A percentile compares a stretch with the other conserved stretches of the same genome.
phyloP scores from a whole-genome alignment of 768 basidiomycete species.

The Arthromyces matolae region DNA sequence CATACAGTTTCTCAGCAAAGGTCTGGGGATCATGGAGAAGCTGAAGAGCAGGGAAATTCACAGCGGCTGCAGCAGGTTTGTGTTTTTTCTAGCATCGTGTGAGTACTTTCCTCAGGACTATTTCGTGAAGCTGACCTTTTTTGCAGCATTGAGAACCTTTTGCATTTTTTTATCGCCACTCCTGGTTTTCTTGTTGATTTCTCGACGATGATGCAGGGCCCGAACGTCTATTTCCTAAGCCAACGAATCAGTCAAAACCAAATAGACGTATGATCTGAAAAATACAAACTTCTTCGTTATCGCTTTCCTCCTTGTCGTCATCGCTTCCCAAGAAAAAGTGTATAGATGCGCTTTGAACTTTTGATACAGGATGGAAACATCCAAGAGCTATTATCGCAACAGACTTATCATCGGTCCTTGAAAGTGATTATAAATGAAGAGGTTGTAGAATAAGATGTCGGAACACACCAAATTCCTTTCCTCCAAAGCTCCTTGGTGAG shows the following conservation, averaged over 20 bases:
- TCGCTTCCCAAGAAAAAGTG: slow-evolving; percentile 97
- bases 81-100: slow-evolving; percentile 31
- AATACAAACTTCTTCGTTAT: slow-evolving; percentile 53
- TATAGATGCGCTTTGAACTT: slow-evolving; percentile 90
- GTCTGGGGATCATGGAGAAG: slow-evolving; percentile 93
- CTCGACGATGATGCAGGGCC: slow-evolving; percentile 78
- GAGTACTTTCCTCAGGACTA: neutral
- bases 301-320: slow-evolving; percentile 68
- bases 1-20: slow-evolving; percentile 91
- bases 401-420: slow-evolving; percentile 84
- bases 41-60: slow-evolving; percentile 91
- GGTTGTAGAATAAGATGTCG: neutral
- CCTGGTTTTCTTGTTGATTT: slow-evolving; percentile 90
- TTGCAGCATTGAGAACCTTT: slow-evolving; percentile 68
- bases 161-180: slow-evolving; percentile 78
- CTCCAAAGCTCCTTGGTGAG: slow-evolving; percentile 92
- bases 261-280: neutral
- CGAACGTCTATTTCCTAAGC: slow-evolving; percentile 65
- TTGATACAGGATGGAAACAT: slow-evolving; percentile 89
- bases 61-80: slow-evolving; percentile 27
- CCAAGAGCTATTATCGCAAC: slow-evolving; percentile 90
- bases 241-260: slow-evolving; percentile 8
- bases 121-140: slow-evolving; percentile 62
- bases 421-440: neutral
- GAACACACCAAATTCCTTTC: slow-evolving; percentile 78